These are phyloP conservation scores for Fistulifera solaris DNA, from an alignment of 108 stramenopile species.

Conservation along the genomic window DNA sequence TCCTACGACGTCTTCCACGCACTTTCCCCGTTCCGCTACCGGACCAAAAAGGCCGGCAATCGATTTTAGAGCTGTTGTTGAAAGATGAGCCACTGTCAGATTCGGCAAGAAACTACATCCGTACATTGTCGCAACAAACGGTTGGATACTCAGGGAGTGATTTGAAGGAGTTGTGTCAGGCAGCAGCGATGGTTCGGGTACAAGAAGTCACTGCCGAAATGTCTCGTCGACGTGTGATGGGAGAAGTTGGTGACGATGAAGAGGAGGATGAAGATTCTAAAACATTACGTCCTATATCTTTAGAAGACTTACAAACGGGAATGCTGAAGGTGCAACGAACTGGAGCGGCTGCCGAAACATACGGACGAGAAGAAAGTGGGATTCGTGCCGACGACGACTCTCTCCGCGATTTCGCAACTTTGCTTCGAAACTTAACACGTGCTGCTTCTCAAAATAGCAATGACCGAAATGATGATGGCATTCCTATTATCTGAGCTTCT, in stretches of 20 bases:
- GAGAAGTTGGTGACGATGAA: slow-evolving; percentile 4
- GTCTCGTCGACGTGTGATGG: slow-evolving; percentile 47
- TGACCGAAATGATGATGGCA: too few relatives aligned
- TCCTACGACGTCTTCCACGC: slow-evolving; percentile 90
- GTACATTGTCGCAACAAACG: slow-evolving; percentile 46
- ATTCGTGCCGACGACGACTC: too few relatives aligned
- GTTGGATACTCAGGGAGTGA: slow-evolving; percentile 91
- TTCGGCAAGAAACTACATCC: slow-evolving; percentile 36
- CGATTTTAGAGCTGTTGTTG: slow-evolving; percentile 77
- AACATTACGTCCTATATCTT: slow-evolving; percentile 49
- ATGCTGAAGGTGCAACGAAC: slow-evolving; percentile 69
- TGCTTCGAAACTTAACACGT: too few relatives aligned
- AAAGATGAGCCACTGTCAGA: slow-evolving; percentile 42
- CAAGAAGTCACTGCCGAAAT: slow-evolving; percentile 69
- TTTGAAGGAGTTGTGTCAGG: slow-evolving; percentile 90
- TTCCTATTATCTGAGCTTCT: too few relatives aligned
- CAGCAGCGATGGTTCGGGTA: slow-evolving; percentile 82
- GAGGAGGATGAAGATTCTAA: slow-evolving; percentile 4
- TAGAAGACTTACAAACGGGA: slow-evolving; percentile 51
- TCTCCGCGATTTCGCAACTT: too few relatives aligned
- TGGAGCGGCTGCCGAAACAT: slow-evolving; percentile 61
- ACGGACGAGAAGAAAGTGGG: slow-evolving; percentile 11
- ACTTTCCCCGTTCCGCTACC: slow-evolving; percentile 82
- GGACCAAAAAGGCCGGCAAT: slow-evolving; percentile 39
- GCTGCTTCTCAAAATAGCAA: too few relatives aligned